Evolutionary conservation across 192 early-diverging fungal genomes (phyloP).

Genomic region (Funneliformis geosporum): DNA sequence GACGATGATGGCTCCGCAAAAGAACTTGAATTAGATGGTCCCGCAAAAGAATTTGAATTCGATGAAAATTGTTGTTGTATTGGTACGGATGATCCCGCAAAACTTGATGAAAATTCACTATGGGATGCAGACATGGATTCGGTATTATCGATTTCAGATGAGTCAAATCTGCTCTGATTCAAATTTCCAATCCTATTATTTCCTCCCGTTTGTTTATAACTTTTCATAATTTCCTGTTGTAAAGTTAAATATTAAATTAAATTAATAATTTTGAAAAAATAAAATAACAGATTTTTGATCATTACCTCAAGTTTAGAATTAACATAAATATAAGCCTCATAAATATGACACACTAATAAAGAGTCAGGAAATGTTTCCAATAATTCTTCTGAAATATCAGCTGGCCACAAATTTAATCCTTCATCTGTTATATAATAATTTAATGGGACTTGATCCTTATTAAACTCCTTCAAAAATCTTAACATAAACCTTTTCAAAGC

Average conservation of each 20-base stretch:
- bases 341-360: not conserved
- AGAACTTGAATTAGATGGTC: too few species aligned
- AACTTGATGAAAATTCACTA: not conserved
- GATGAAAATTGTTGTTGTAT: too few species aligned
- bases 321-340: slow-evolving; percentile 5
- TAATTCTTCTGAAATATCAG: not conserved
- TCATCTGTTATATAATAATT: not conserved
- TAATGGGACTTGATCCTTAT: not conserved
- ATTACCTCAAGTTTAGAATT: not conserved
- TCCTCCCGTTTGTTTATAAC: not conserved
- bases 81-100: not conserved
- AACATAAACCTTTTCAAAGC: slow-evolving; percentile 31
- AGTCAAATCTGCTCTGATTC: not conserved
- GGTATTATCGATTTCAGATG: not conserved
- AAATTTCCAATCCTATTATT: not conserved
- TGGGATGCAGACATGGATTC: not conserved
- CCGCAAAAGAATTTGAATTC: too few species aligned
- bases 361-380: not conserved
- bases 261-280: not conserved
- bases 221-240: not conserved
- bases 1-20: too few species aligned
- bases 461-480: slow-evolving; percentile 1
- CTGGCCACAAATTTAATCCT: slow-evolving; percentile 11
- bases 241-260: not conserved
- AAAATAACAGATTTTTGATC: too few species aligned